phyloP scores from a whole-genome alignment of 306 rosid genomes.

The Vicia villosa region DNA sequence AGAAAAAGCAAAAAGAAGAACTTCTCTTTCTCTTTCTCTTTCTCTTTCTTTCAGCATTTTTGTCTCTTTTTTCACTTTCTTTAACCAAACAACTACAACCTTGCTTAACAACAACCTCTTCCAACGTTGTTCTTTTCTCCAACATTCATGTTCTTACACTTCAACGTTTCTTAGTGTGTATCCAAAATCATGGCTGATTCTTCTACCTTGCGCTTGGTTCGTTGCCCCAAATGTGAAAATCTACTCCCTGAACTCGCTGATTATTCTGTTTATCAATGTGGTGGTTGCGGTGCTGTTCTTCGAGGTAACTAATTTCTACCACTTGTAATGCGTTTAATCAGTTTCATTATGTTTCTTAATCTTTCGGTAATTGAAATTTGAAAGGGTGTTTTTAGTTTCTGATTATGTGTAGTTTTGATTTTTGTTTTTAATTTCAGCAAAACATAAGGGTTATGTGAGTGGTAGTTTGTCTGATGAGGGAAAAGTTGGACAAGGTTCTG shows the following conservation, averaged over 20 bases:
- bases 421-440: conserved; percentile 64
- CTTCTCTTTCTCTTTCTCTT: conserved; percentile 26
- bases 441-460: conserved; percentile 57
- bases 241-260: conserved; percentile 87
- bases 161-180: not conserved
- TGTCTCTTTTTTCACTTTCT: not conserved
- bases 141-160: conserved; percentile 29
- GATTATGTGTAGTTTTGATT: not conserved
- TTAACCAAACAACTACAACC: not conserved
- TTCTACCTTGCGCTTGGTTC: conserved; percentile 65
- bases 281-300: conserved; percentile 95
- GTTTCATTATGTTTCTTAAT: conserved; percentile 5
- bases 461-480: conserved; percentile 70
- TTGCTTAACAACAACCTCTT: conserved; percentile 23
- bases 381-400: conserved; percentile 27
- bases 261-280: conserved; percentile 88
- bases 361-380: not conserved
- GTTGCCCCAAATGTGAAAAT: conserved; percentile 95
- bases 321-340: not conserved
- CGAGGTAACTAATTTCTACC: conserved; percentile 51
- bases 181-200: conserved; percentile 59
- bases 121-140: conserved; percentile 36
- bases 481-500: conserved; percentile 56
- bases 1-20: conserved; percentile 39
- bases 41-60: conserved; percentile 8